Evolutionary conservation across 2,329 filamentous ascomycete genomes (phyloP).

Genomic region (Xylariaceae sp.): DNA sequence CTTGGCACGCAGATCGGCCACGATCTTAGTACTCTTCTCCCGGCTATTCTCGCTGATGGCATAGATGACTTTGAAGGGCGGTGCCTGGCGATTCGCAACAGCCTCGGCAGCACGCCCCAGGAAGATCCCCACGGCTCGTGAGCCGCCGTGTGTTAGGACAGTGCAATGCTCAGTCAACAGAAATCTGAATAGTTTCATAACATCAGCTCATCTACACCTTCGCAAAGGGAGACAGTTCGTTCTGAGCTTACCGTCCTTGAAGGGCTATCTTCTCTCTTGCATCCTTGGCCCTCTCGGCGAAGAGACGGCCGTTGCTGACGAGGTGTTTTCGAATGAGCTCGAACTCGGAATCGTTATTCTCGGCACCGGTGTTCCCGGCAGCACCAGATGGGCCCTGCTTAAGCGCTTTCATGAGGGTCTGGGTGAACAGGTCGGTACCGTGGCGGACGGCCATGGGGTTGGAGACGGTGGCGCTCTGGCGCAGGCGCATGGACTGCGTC

Average conservation of each 20-base stretch:
- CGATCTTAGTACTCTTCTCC: conserved; percentile 67
- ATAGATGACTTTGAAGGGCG: conserved; percentile 79
- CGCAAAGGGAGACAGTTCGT: neutral
- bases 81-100: conserved; percentile 49
- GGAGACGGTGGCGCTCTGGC: conserved; percentile 60
- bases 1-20: conserved; percentile 66
- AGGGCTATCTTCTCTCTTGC: neutral
- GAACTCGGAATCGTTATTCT: conserved; percentile 58
- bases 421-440: conserved; percentile 92
- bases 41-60: conserved; percentile 56
- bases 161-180: conserved; percentile 77
- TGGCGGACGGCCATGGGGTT: conserved; percentile 92
- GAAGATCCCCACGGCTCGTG: conserved; percentile 76
- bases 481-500: conserved; percentile 73
- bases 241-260: neutral
- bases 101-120: conserved; percentile 71
- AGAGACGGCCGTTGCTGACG: conserved; percentile 79
- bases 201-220: neutral
- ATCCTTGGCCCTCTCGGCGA: conserved; percentile 52
- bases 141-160: conserved; percentile 89
- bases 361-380: conserved; percentile 21
- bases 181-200: conserved; percentile 41
- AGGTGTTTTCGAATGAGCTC: conserved; percentile 80
- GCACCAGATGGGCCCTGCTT: conserved; percentile 47
- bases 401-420: conserved; percentile 80